Base-by-base conservation (phyloP, 768 basidiomycete species). In the Austroboletus eburneus region DNA sequence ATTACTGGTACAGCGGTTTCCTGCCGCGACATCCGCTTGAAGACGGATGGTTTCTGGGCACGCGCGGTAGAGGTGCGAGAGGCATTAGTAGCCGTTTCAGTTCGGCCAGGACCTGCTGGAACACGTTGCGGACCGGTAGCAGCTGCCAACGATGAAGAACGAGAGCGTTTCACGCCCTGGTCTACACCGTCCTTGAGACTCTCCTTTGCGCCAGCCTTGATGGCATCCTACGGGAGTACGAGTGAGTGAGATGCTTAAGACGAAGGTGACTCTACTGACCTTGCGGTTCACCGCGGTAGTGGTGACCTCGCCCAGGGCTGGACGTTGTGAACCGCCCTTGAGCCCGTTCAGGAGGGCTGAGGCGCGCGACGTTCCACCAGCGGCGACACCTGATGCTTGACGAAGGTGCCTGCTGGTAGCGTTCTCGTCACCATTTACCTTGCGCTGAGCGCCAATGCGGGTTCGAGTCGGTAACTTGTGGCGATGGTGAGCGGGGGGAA, bases 271-370 rank as follows among this genome's bases (percentile, higher is more conserved):
- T 39, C 45, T 16, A 62, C 78, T 54, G 59, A 85, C 87, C 72
- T 85, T 89, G 63, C 81, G 79, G 66, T 88, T 89, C 42, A 88
- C 79, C 46, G 84, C 82, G 50, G 79, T 78, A 42, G 78, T 83
- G 37, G 86, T 86, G 52, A 93, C 90, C 69, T 92, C 91, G 48
- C 82, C 80, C 41, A 94, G 75, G 33, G 83, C 89, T 25, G 84
- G 75, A 54, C 91, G 78, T 63, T 82, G 80, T 18, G 73, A 69
- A 35, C 71, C 74, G 27, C 70, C 71, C 73, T 90, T 91, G 53
- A 66, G 59, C 9, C 64, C 64, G 21, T 46, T 61, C 16, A 67
- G 42, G 55, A 73, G 66, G 25, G 72, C 65, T 39, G 74, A 57
- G 54, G 77, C 69, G 43, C 83, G 80, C 46, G 76, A 70, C 36